A percentile compares a stretch with the other conserved stretches of the same genome.
Conservation (phyloP, 2,329 filamentous ascomycete genomes). For the Cytospora schulzeri region DNA sequence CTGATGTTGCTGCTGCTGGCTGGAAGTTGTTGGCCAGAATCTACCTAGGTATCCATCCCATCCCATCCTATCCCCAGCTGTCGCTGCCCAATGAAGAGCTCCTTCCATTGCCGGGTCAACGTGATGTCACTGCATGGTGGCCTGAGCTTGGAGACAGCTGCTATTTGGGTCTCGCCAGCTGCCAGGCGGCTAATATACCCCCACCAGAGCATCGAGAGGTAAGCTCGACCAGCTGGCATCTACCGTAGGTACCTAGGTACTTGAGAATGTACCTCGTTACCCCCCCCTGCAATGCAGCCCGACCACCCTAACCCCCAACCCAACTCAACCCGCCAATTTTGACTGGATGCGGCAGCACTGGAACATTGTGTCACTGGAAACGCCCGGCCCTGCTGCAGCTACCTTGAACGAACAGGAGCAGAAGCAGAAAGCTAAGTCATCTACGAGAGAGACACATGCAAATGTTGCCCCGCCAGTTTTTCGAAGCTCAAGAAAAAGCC, state of each 20-base stretch:
- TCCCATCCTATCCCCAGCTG: not conserved
- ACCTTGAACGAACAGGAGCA: too few relatives aligned
- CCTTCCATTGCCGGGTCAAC: conserved; percentile 18
- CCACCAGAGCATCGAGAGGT: not conserved
- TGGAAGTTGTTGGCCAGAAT: not conserved
- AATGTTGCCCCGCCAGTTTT: conserved; percentile 4
- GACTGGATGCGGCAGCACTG: not conserved
- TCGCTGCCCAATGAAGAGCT: conserved; percentile 3
- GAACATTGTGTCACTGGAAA: too few relatives aligned
- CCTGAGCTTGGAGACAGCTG: not conserved
- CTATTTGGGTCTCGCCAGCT: not conserved
- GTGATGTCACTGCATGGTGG: conserved; percentile 11
- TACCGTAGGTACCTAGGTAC: too few relatives aligned
- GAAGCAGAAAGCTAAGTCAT: not conserved
- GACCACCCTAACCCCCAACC: not conserved
- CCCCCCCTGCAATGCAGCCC: not conserved
- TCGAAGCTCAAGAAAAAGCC: not conserved
- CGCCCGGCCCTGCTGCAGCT: not conserved
- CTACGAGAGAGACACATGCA: not conserved
- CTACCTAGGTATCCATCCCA: too few relatives aligned
- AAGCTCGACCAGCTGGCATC: not conserved
- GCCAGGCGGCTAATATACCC: too few relatives aligned
- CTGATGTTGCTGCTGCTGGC: not conserved
- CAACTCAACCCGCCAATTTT: not conserved
- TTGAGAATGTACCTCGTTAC: not conserved